A percentile compares a stretch with the other conserved stretches of the same genome.
These are phyloP conservation scores for Celoporthe dispersa DNA, from an alignment of 2,329 filamentous ascomycete genomes.

Conservation along the genomic window DNA sequence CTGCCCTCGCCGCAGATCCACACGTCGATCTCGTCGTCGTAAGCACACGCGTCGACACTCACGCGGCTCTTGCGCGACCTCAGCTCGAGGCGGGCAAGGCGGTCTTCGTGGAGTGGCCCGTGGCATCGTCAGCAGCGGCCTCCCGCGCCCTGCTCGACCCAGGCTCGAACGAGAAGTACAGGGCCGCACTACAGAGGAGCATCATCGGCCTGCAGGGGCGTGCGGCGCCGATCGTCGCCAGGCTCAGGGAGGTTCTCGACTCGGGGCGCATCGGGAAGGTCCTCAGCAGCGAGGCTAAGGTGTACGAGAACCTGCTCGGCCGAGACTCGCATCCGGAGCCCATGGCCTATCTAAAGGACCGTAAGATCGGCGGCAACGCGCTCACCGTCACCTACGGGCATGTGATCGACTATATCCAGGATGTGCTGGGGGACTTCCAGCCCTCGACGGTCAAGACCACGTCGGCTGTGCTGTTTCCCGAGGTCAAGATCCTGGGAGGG, in stretches of 20 bases:
- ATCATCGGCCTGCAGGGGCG: slow-evolving; percentile 53
- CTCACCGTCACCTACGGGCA: slow-evolving; percentile 19
- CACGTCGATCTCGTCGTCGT: slow-evolving; percentile 53
- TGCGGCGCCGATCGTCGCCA: slow-evolving; percentile 44
- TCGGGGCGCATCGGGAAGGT: slow-evolving; percentile 50
- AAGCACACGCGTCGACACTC: slow-evolving; percentile 47
- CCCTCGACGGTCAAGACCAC: not conserved
- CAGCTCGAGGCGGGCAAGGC: slow-evolving; percentile 50
- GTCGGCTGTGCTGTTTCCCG: slow-evolving; percentile 15
- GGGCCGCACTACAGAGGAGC: slow-evolving; percentile 45
- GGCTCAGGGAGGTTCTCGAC: slow-evolving; percentile 47
- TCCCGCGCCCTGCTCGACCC: slow-evolving; percentile 44
- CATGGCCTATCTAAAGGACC: slow-evolving; percentile 12
- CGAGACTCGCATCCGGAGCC: slow-evolving; percentile 32
- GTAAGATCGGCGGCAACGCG: slow-evolving; percentile 10
- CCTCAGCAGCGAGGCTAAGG: slow-evolving; percentile 38
- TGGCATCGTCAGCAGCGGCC: slow-evolving; percentile 45
- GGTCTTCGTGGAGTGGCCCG: slow-evolving; percentile 56
- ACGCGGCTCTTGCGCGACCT: slow-evolving; percentile 47
- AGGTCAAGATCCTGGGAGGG: not conserved
- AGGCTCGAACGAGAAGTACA: not conserved
- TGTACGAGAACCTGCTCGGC: slow-evolving; percentile 17
- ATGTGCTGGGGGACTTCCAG: slow-evolving; percentile 19
- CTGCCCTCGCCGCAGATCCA: slow-evolving; percentile 49
- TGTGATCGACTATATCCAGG: slow-evolving; percentile 17